phyloP scores from a whole-genome alignment of 108 stramenopile genomes.

The Schizochytrium sp. region DNA sequence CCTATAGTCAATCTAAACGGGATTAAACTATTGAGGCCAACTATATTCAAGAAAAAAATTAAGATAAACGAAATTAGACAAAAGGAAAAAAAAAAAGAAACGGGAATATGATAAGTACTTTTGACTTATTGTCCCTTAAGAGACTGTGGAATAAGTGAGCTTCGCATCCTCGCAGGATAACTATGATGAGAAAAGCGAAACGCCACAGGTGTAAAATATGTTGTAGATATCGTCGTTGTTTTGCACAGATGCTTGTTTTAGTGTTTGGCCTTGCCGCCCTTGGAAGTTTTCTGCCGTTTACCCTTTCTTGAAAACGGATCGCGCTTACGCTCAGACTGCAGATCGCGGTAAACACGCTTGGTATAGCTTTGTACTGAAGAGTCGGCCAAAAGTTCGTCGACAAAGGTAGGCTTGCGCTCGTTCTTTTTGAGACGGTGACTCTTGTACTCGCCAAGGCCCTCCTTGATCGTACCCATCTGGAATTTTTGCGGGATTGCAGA shows the following conservation, averaged over 20 bases:
- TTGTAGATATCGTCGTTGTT: no score
- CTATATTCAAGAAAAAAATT: background rate
- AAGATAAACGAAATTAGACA: background rate
- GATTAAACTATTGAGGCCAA: background rate
- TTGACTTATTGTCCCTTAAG: background rate
- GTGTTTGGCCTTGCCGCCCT: background rate
- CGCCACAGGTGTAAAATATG: no score
- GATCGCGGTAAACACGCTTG: conserved; percentile 9
- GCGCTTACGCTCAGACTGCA: background rate
- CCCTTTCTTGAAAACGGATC: background rate
- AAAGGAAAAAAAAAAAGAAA: background rate
- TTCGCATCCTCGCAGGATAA: no score
- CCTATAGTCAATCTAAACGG: no score
- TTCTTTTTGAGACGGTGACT: conserved; percentile 19
- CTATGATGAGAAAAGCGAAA: no score
- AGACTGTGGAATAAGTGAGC: no score
- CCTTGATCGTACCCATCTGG: conserved; percentile 49
- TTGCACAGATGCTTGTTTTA: no score
- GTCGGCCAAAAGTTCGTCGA: conserved; percentile 43
- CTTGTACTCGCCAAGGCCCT: conserved; percentile 47
- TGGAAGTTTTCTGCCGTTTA: background rate
- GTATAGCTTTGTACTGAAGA: background rate
- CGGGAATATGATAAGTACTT: background rate
- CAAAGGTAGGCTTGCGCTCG: conserved; percentile 50
- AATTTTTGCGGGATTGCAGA: background rate